phyloP scores from a whole-genome alignment of 331 rosid species.

The Acacia pycnantha region DNA sequence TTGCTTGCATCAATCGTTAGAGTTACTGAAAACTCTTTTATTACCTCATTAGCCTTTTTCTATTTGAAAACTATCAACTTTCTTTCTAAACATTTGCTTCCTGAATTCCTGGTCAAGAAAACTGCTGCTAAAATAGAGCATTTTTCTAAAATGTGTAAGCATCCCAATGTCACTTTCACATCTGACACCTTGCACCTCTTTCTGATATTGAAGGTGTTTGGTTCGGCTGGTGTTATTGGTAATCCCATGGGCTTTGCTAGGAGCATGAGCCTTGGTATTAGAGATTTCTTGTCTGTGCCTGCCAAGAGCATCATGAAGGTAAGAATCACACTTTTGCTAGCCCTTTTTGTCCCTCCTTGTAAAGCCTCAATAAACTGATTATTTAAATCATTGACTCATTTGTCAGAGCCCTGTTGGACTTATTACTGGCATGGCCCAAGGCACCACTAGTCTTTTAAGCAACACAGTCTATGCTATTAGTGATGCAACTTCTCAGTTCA shows the following conservation, averaged over 20 bases:
- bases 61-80: background rate
- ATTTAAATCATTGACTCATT: slow-evolving; percentile 24
- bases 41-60: background rate
- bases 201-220: slow-evolving; percentile 69
- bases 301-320: slow-evolving; percentile 83
- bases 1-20: background rate
- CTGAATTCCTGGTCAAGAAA: background rate
- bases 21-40: background rate
- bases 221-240: slow-evolving; percentile 98
- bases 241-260: slow-evolving; percentile 98
- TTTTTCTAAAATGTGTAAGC: background rate
- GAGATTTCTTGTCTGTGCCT: slow-evolving; percentile 90
- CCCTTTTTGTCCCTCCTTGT: background rate
- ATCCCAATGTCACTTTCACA: background rate
- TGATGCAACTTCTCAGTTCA: slow-evolving; percentile 94
- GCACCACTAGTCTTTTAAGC: slow-evolving; percentile 89
- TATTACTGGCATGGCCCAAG: slow-evolving; percentile 88
- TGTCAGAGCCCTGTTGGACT: slow-evolving; percentile 92
- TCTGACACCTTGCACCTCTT: slow-evolving; percentile 23
- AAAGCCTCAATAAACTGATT: slow-evolving; percentile 11
- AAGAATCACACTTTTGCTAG: background rate
- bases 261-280: slow-evolving; percentile 86
- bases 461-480: slow-evolving; percentile 89
- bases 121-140: background rate
- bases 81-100: background rate